Evolutionary conservation across 78 protist species (phyloP).

Genomic region (Bodo saltans): DNA sequence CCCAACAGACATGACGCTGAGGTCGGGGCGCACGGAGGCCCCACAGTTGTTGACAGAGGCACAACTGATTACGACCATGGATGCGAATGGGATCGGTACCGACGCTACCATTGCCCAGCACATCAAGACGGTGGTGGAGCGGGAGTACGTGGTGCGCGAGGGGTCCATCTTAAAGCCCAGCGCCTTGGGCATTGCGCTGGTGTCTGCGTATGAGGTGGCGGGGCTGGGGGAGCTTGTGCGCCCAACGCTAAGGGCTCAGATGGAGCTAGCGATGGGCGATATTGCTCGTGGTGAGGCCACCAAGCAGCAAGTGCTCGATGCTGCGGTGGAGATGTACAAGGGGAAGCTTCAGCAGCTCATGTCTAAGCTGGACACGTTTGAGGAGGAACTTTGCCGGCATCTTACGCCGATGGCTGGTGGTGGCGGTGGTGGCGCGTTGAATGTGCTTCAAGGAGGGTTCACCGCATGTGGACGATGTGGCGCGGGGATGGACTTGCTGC

Average conservation of each 20-base stretch:
- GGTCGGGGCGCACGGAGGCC: constrained; percentile 74
- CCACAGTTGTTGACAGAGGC: constrained; percentile 88
- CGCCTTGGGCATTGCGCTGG: constrained; percentile 79
- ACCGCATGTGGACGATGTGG: constrained; percentile 4
- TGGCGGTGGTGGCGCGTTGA: neutral
- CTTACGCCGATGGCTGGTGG: neutral
- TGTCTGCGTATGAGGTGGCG: constrained; percentile 73
- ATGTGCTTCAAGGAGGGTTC: neutral
- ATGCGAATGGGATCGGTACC: constrained; percentile 90
- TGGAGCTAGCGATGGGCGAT: constrained; percentile 48
- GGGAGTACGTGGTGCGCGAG: constrained; percentile 68
- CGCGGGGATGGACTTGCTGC: neutral
- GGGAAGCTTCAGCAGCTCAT: neutral
- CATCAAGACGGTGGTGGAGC: constrained; percentile 75
- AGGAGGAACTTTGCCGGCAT: neutral
- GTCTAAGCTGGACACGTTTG: neutral
- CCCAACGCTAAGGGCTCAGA: constrained; percentile 69
- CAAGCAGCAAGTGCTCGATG: constrained; percentile 5
- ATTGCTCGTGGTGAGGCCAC: constrained; percentile 25
- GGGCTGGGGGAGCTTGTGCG: constrained; percentile 64
- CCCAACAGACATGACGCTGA: constrained; percentile 57
- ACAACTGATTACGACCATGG: constrained; percentile 92
- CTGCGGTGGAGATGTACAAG: neutral
- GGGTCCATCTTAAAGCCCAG: constrained; percentile 58
- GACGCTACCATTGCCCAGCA: constrained; percentile 99